Base-by-base conservation (phyloP, 208 protist species). In the Leishmania aethiopica region DNA sequence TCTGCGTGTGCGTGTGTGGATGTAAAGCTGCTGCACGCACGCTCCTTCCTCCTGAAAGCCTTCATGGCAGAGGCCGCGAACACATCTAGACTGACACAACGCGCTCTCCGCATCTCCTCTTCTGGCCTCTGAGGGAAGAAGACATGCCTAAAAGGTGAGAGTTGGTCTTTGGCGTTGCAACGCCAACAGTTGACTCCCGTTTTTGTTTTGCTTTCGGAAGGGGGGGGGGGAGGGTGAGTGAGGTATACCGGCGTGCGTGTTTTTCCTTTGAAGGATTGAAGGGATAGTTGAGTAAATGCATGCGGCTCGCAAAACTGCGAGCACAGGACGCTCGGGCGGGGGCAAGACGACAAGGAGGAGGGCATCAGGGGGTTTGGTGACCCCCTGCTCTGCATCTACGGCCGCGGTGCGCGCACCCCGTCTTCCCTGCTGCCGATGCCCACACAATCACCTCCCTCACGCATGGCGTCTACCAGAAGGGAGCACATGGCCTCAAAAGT, bases 401-500 rank as follows among this genome's bases (percentile, higher is more conserved):
- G 19, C 67, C 4, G 13, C 2, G 22, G 25, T n/a, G 37, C 15
- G 67, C 67, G 19, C 40, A 3, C 19, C 67, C 8, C 67, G 8
- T 47, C 40, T 3, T 47, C 42, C 40, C 3, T 73, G 69, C 69
- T 73, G 69, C 42, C 1, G 22, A 53, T 51, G 10, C 3, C 1
- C 40, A 51, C 40, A 51, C 17, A 25, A 32, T 32, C 3, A 11
- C 42, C 69, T 32, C 25, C 17, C 17, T 49, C 19, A 42, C 10
- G 25, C 10, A 47, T 51, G 35, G 28, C 53, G 69, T 7, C 2
- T 22, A 32, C 69, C 3, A n/a, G 42, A 25, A 49, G 19, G 69
- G 2, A 28, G n/a, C 2, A 22, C 10, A 53, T 19, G 37, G 42
- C 49, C 2, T 89, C 75, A 94, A 37, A 90, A 87, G 72, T 86